Evolutionary conservation across 2,329 filamentous ascomycete genomes (phyloP), one percentile per base, ranked within the genome.

Genomic region (Cladorrhinum sp.): DNA sequence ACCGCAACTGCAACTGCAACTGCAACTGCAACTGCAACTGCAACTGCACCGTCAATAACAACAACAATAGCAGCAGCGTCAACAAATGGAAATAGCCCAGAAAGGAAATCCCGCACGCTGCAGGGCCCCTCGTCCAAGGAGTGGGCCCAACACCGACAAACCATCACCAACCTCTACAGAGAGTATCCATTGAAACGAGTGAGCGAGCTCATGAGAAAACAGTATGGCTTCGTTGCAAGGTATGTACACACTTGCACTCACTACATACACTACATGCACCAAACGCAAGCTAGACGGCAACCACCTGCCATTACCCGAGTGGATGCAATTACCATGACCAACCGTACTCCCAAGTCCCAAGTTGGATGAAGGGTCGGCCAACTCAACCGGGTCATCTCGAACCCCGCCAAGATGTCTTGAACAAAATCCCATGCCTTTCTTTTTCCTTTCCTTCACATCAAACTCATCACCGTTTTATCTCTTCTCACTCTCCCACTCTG

Each of bases 171-270:
- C 33, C 65, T 69, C 55, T 69, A 69, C 64, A 62, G 56, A 42
- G 64, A 68, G 60, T 65, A 65, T 55, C 65, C 67, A 46, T 61
- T 68, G 28, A 67, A 69, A 61, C 61, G 60, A 50, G 67, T 69
- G 48, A 68, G 64, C 57, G 66, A 69, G 54, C 62, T 67, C 26
- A 69, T 69, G 66, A 68, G 51, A 33, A 69, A 59, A 21, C 57
- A 67, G 16, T 62, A 68, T 61, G 65, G 64, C 64, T 66, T 69
- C 66, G 62, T 64, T 30, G 58, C 67, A 65, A 69, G 67, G 67
- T 69, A 65, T 49, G 65, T 51, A 21, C 16, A 18, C 18, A 18
- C 8, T 18, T 5, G n/a, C 16, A 42, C 16, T 14, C 36, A 7
- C 36, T 12, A 10, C 26, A 30, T 30, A 30, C 26, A 30, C 26